These are phyloP conservation scores for Detonula confervacea DNA, from an alignment of 352 stramenopile genomes.

Conservation along the genomic window DNA sequence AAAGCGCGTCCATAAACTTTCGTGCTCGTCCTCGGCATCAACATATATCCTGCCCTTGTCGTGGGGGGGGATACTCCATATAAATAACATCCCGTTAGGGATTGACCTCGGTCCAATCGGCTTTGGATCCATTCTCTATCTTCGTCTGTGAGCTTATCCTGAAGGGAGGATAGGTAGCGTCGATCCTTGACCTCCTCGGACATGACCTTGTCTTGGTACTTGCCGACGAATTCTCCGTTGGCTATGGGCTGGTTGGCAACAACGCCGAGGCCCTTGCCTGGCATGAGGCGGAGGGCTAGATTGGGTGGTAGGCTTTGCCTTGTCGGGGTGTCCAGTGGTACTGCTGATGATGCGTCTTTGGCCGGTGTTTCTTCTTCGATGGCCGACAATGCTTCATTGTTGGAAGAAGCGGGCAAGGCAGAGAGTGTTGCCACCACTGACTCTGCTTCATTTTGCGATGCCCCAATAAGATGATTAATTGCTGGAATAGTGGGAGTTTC, in stretches of 20 bases:
- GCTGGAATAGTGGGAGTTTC: not conserved
- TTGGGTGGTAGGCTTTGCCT: slow-evolving; percentile 41
- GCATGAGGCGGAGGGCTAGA: slow-evolving; percentile 37
- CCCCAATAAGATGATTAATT: not conserved
- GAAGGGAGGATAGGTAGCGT: slow-evolving; percentile 49
- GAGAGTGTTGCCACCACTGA: not conserved
- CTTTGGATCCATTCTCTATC: slow-evolving; percentile 57
- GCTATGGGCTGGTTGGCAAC: slow-evolving; percentile 47
- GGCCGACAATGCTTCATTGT: not conserved
- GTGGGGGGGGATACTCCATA: slow-evolving; percentile 47
- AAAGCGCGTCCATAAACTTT: slow-evolving; percentile 65
- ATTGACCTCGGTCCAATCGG: slow-evolving; percentile 50
- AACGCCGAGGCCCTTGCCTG: slow-evolving; percentile 62
- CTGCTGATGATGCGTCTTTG: not conserved
- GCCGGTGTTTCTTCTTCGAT: not conserved
- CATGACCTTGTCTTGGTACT: slow-evolving; percentile 65
- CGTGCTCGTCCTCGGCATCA: slow-evolving; percentile 67
- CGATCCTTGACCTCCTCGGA: slow-evolving; percentile 56
- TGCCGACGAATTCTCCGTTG: slow-evolving; percentile 44
- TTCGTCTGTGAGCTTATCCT: slow-evolving; percentile 28
- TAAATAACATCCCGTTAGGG: slow-evolving; percentile 59
- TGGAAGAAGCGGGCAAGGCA: not conserved
- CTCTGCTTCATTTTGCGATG: not conserved
- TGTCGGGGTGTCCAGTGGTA: slow-evolving; percentile 55
- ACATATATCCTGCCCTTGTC: slow-evolving; percentile 51